phyloP scores from a whole-genome alignment of 805 yeast species.

The Isabelozyma pseudorhagii region DNA sequence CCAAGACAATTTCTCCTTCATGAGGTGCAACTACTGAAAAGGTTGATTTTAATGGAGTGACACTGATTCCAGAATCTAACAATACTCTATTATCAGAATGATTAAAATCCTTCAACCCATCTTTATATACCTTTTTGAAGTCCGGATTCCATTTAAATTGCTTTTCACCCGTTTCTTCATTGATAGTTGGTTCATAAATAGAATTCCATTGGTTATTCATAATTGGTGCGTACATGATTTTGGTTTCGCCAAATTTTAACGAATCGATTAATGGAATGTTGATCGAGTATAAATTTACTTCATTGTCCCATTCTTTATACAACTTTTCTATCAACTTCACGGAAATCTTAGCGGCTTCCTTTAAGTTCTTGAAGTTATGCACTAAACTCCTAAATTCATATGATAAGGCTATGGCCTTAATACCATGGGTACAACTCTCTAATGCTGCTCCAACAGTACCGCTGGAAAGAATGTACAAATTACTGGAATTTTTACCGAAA shows the following conservation, averaged over 20 bases:
- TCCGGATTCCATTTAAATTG: slow-evolving; percentile 83
- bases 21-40: slow-evolving; percentile 54
- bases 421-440: slow-evolving; percentile 80
- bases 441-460: slow-evolving; percentile 97
- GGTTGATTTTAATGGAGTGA: slow-evolving; percentile 59
- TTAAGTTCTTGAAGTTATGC: slow-evolving; percentile 48
- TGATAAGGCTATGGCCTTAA: slow-evolving; percentile 75
- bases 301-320: slow-evolving; percentile 52
- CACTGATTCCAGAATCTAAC: slow-evolving; percentile 57
- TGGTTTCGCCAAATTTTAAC: slow-evolving; percentile 54
- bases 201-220: slow-evolving; percentile 78
- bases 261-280: slow-evolving; percentile 73
- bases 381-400: slow-evolving; percentile 68
- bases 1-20: slow-evolving; percentile 56
- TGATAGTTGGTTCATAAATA: slow-evolving; percentile 40
- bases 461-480: slow-evolving; percentile 82
- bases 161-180: slow-evolving; percentile 20
- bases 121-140: slow-evolving; percentile 62
- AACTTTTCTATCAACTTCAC: slow-evolving; percentile 62
- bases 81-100: slow-evolving; percentile 72
- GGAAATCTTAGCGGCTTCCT: slow-evolving; percentile 65
- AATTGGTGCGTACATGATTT: slow-evolving; percentile 71
- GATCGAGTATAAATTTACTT: slow-evolving; percentile 72
- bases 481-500: slow-evolving; percentile 89
- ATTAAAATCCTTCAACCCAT: slow-evolving; percentile 35